These are phyloP conservation scores for Alectoria sarmentosa DNA, from an alignment of 495 filamentous ascomycete species.

Conservation along the genomic window DNA sequence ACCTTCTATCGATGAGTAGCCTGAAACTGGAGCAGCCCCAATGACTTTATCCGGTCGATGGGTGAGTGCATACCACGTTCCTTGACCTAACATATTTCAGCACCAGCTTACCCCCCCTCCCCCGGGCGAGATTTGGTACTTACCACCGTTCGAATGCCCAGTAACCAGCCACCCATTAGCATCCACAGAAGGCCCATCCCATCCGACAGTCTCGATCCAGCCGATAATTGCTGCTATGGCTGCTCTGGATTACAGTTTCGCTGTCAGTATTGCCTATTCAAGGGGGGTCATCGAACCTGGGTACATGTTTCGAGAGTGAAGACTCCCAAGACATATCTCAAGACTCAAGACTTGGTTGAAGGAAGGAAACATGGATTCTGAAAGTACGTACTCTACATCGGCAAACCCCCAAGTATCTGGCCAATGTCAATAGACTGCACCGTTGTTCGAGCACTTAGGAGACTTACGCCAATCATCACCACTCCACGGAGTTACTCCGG, in stretches of 20 bases:
- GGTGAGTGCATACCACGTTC: slow-evolving; percentile 51
- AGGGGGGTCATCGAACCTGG: too few species aligned
- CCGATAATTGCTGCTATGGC: slow-evolving; percentile 41
- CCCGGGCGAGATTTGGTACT: not conserved
- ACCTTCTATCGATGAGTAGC: slow-evolving; percentile 55
- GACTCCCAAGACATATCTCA: too few species aligned
- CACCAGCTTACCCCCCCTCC: not conserved
- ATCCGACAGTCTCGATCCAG: slow-evolving; percentile 44
- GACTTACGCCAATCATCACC: slow-evolving; percentile 55
- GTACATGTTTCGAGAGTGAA: too few species aligned
- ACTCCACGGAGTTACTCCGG: slow-evolving; percentile 51
- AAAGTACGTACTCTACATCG: too few species aligned
- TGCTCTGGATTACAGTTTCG: too few species aligned
- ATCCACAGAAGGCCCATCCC: slow-evolving; percentile 42
- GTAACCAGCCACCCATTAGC: slow-evolving; percentile 45
- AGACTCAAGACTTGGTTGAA: too few species aligned
- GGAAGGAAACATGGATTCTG: too few species aligned
- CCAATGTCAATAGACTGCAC: slow-evolving; percentile 17
- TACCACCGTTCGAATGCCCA: slow-evolving; percentile 54
- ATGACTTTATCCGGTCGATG: slow-evolving; percentile 52
- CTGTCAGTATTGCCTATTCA: too few species aligned
- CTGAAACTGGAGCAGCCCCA: slow-evolving; percentile 50
- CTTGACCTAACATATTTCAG: slow-evolving; percentile 38
- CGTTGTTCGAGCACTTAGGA: not conserved
- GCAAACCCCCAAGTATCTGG: slow-evolving; percentile 50